phyloP scores from a whole-genome alignment of 1,139 yeast species.

The Sugiyamaella japonica region DNA sequence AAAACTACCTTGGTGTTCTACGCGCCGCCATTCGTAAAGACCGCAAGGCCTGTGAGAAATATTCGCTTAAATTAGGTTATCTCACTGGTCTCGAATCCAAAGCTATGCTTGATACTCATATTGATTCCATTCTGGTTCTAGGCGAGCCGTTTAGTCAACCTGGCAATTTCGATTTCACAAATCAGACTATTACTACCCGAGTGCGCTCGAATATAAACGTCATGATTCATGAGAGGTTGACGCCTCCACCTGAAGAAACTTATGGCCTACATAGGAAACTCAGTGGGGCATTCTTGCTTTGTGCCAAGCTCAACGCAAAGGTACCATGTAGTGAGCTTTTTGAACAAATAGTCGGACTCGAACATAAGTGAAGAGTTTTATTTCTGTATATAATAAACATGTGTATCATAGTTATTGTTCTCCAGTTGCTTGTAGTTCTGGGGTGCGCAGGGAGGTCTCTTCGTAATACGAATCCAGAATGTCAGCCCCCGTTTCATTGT shows the following conservation, averaged over 20 bases:
- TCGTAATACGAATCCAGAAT: constrained; percentile 10
- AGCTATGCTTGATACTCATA: constrained; percentile 87
- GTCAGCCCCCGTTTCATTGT: constrained; percentile 4
- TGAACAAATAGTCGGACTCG: constrained; percentile 63
- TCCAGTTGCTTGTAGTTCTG: constrained; percentile 3
- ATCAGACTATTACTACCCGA: constrained; percentile 91
- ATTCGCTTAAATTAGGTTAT: constrained; percentile 77
- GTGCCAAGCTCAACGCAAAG: constrained; percentile 80
- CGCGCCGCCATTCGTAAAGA: constrained; percentile 77
- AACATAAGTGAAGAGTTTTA: neutral
- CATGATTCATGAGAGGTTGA: constrained; percentile 86
- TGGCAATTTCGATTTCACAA: constrained; percentile 65
- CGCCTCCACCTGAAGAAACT: constrained; percentile 99
- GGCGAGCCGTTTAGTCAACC: constrained; percentile 81
- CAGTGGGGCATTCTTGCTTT: constrained; percentile 88
- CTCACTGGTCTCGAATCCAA: constrained; percentile 87
- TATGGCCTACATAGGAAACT: constrained; percentile 91
- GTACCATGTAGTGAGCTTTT: constrained; percentile 83
- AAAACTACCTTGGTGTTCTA: constrained; percentile 67
- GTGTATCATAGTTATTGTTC: neutral
- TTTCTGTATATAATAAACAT: neutral
- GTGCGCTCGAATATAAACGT: constrained; percentile 81
- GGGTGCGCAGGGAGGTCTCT: neutral
- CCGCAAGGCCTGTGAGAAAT: constrained; percentile 60
- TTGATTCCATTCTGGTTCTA: constrained; percentile 83